Base-by-base conservation (phyloP, 208 protist genomes). In the Crithidia thermophila region DNA sequence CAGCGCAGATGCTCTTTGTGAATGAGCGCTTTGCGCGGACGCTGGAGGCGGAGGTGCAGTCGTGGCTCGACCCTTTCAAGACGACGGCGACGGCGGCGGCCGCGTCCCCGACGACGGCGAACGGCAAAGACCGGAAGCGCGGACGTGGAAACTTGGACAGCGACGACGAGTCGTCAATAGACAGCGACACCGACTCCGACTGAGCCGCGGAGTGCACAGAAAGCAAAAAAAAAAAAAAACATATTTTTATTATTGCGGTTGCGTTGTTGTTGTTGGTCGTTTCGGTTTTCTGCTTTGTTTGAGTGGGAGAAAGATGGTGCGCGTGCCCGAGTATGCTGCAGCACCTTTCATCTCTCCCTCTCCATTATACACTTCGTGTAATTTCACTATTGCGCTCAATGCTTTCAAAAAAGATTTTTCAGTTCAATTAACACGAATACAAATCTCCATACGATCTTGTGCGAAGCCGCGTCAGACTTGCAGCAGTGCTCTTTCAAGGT, bases 51-150 rank as follows among this genome's bases (percentile, higher is more conserved):
- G 72, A 72, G 52, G 62, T 78, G 36, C 72, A 72, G 43, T 33
- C 40, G 20, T 78, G 72, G 64, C 39, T 78, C 23, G 59, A 73
- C 55, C 72, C 72, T 0, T 78, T 78, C 50, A 52, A 59, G n/a
- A 49, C 25, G 18, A 5, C 51, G 0, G 27, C 64, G 21, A 40
- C 39, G 13, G 25, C 34, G 6, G 51, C 33, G n/a, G 16, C 57
- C 21, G 56, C n/a, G n/a, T 65, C 59, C 11, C 42, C 60, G 11
- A 56, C 46, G 42, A 49, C 42, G 23, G 21, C 42, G 16, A 31
- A 7, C 21, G 46, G 30, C 34, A 53, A 28, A 11, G 51, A 36
- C 3, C 68, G 58, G 14, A 74, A 74, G 47, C 68, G 68, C 21
- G 33, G 18, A 2, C 68, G 68, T 36, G 21, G 37, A 40, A 43